phyloP scores from a whole-genome alignment of 257 asterid genomes.

The Fraxinus excelsior region DNA sequence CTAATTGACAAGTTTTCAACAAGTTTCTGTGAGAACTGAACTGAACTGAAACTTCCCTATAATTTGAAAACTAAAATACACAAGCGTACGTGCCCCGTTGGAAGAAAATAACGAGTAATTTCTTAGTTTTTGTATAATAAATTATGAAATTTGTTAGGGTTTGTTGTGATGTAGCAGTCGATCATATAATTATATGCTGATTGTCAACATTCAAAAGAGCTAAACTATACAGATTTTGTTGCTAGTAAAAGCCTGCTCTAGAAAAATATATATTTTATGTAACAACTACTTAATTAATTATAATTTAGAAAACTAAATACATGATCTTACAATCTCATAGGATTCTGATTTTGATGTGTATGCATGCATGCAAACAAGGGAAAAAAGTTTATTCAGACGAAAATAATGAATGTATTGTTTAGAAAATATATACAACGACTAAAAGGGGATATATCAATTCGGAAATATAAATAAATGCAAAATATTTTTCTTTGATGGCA shows the following conservation, averaged over 20 bases:
- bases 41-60: neutral
- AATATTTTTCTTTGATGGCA: neutral
- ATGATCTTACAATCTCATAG: neutral
- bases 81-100: neutral
- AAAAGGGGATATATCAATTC: too few species aligned
- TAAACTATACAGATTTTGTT: neutral
- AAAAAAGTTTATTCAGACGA: too few species aligned
- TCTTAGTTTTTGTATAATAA: neutral
- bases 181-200: slow-evolving; percentile 6
- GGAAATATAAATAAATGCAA: neutral
- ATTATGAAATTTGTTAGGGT: slow-evolving; percentile 22
- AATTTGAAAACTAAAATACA: neutral
- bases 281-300: neutral
- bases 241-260: slow-evolving; percentile 11
- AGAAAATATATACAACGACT: too few species aligned
- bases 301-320: neutral
- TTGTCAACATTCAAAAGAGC: slow-evolving; percentile 23
- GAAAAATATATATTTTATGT: neutral
- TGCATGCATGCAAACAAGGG: neutral
- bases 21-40: neutral
- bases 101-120: neutral
- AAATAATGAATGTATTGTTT: too few species aligned
- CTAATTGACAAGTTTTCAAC: neutral
- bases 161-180: slow-evolving; percentile 33
- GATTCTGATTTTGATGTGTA: neutral